Evolutionary conservation across 2,329 filamentous ascomycete genomes (phyloP), one percentile per base, ranked within the genome.

Genomic region (Beauveria pseudobassiana): DNA sequence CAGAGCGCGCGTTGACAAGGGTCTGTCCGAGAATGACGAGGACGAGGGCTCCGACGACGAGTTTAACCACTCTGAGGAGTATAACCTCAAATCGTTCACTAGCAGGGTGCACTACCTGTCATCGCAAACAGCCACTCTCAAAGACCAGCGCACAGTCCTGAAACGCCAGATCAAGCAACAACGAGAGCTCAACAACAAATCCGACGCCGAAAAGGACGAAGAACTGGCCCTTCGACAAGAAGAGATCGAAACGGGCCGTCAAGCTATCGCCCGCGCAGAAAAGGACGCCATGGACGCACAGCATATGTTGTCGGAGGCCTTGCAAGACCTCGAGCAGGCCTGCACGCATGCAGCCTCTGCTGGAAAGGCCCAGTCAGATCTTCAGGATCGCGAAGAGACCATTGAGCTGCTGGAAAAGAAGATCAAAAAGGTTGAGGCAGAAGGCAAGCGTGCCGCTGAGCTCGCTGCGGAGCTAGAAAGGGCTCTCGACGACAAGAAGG

Each of bases 151-250:
- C 72, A 85, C 86, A 54, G 93, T 96, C 24, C 81, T 98, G 9
- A 89, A 93, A 69, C 86, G 92, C 49, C 93, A 98, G 73, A 93
- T 97, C 69, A 93, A 96, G 76, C 93, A 98, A 72, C 93, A 98
- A 75, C 89, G 93, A 63, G 91, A 96, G 70, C 82, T 97, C 62
- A 96, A 96, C 75, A 92, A 82, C 77, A 93, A 93, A 70, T 92
- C 91, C 1, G 91, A 96, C 66, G 80, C 84, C 22, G 82, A 87
- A 64, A 85, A 87, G 69, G 87, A 89, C 67, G 81, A 82, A 46
- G 83, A 89, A 64, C 72, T 90, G n/a, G 77, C 81, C 26, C 73
- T 78, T 53, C 86, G 84, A 67, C 77, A 80, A 59, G 80, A 82
- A 18, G 82, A 87, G 66, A 70, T 89, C 7, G 78, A 84, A 42